phyloP scores from a whole-genome alignment of 805 yeast genomes.

The Diddensiella santjacobensis region DNA sequence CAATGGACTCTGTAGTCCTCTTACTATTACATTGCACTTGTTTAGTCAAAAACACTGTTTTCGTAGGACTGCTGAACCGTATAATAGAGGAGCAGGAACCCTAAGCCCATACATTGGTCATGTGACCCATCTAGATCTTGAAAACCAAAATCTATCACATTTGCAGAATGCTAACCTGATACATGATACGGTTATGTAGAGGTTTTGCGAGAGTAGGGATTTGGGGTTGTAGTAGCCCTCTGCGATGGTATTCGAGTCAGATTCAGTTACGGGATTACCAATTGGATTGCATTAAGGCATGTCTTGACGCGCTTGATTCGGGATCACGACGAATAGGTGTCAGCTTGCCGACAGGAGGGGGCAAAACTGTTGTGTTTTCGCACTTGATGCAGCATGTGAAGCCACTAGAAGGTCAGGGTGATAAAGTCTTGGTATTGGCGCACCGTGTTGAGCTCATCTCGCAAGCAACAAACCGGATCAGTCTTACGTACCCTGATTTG shows the following conservation, averaged over 20 bases:
- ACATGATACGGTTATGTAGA: neutral
- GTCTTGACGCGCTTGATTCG: constrained; percentile 44
- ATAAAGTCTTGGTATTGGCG: constrained; percentile 57
- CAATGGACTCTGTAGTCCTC: too few species aligned
- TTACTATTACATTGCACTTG: too few species aligned
- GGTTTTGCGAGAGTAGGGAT: too few species aligned
- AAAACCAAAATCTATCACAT: neutral
- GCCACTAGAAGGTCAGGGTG: constrained; percentile 33
- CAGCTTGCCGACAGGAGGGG: constrained; percentile 90
- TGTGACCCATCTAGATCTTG: neutral
- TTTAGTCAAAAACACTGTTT: too few species aligned
- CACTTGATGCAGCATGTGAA: constrained; percentile 31
- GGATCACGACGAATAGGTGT: constrained; percentile 66
- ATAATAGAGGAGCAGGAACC: too few species aligned
- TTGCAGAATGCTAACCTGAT: too few species aligned
- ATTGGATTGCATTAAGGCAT: constrained; percentile 57
- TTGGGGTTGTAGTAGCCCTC: too few species aligned
- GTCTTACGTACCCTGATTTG: constrained; percentile 45
- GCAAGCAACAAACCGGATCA: constrained; percentile 59
- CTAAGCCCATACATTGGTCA: too few species aligned
- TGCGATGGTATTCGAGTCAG: neutral
- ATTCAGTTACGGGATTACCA: constrained; percentile 54
- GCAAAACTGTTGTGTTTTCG: constrained; percentile 58
- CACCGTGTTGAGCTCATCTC: constrained; percentile 75
- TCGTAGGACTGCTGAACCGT: too few species aligned